phyloP scores from a whole-genome alignment of 2,329 filamentous ascomycete genomes.

The Colletotrichum salicis region DNA sequence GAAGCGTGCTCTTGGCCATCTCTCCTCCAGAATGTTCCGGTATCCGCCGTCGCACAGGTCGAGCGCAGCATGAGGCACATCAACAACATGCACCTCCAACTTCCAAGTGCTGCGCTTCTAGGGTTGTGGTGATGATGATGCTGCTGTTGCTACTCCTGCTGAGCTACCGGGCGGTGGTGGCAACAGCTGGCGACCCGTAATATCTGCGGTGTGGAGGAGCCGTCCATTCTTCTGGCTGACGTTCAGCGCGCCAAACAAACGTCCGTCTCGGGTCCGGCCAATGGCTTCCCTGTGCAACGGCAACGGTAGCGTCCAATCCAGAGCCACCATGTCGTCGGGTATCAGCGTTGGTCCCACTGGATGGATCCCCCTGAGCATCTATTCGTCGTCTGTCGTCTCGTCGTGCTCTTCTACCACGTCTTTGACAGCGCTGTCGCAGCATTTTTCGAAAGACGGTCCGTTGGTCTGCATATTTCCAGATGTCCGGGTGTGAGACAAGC shows the following conservation, averaged over 20 bases:
- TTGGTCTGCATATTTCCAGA: conserved; percentile 15
- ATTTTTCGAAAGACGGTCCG: conserved; percentile 11
- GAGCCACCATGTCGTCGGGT: conserved; percentile 14
- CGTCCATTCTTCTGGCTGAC: neutral
- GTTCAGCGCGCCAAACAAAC: conserved; percentile 15
- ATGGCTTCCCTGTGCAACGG: conserved; percentile 22
- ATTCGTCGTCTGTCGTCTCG: neutral
- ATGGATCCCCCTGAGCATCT: neutral
- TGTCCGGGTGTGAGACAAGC: conserved; percentile 23
- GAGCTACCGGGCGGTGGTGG: conserved; percentile 3
- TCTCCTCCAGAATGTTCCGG: neutral
- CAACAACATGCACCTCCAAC: conserved; percentile 5
- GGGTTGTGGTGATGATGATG: neutral
- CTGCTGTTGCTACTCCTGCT: neutral
- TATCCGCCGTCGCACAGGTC: conserved; percentile 11
- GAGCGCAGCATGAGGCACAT: conserved; percentile 12
- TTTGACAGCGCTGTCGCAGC: neutral
- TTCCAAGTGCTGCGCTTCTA: conserved; percentile 10
- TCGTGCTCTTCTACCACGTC: conserved; percentile 3
- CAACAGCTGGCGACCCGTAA: conserved; percentile 31
- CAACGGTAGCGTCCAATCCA: conserved; percentile 14
- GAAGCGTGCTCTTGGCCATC: neutral
- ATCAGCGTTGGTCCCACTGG: neutral
- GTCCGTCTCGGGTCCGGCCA: conserved; percentile 5
- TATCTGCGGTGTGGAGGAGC: conserved; percentile 11